Base-by-base conservation (phyloP, 257 asterid species). In the Rauvolfia tetraphylla region DNA sequence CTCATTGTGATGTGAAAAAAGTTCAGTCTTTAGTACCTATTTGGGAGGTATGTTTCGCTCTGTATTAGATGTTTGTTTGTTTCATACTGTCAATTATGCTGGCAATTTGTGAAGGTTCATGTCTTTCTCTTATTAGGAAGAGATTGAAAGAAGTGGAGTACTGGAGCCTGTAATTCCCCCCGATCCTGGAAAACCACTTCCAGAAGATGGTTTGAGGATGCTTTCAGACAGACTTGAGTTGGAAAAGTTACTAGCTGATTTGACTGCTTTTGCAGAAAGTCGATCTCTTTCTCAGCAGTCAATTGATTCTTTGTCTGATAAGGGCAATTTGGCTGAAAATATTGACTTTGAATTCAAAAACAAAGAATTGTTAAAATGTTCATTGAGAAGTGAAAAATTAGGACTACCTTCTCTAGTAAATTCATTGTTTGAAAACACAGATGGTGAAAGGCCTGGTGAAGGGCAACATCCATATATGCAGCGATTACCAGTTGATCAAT, bases 1-100 rank as follows among this genome's bases (percentile, higher is more conserved):
- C 86, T 79, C 70, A 73, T 82, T 83, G 96, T 67, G 87, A 87
- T 62, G 82, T 82, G 88, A 91, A 87, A 90, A 88, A 89, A 97
- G 97, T 95, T 79, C 99, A 89, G 86, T 95, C 99, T 67, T 86
- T 95, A 36, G 83, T 95, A 76, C 98, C 98, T 44, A 95, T 95
- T 71, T 95, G 98, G 99, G 96, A 92, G 98, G 99, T 92, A 83
- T 78, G 90, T 76, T 77, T 83, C 77, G 73, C 63, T 75, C 76
- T 38, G 56, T 75, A 34, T 29, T 68, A 39, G 59, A 49, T 51
- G 53, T 73, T 75, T 51, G 53, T 73, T 75, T 46, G 57, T n/a
- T 66, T n/a, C 29, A 67, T 65, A 53, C 44, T 58, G 25, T 3
- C 42, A 18, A 23, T 31, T 9, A 5, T 36, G 41, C 25, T 70